These are phyloP conservation scores for Dryadomyces quercivorus DNA, from an alignment of 2,329 filamentous ascomycete species.

Conservation along the genomic window DNA sequence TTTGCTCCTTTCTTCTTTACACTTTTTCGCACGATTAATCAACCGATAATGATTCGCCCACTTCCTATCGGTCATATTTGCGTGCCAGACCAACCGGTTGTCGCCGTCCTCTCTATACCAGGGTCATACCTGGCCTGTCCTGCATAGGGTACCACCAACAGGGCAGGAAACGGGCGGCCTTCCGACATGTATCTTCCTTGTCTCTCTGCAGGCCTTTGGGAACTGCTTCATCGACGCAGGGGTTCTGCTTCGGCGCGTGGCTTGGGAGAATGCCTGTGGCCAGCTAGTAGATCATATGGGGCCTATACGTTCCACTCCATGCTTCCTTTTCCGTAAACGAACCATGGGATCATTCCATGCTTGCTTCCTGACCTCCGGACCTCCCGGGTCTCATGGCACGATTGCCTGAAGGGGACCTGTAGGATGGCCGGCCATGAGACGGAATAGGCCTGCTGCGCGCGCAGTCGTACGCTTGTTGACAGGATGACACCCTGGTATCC, in stretches of 20 bases:
- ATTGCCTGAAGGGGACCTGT: too few relatives aligned
- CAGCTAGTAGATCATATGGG: too few relatives aligned
- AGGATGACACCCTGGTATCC: too few relatives aligned
- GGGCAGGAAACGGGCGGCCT: not conserved
- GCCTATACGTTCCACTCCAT: too few relatives aligned
- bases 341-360: too few relatives aligned
- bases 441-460: too few relatives aligned
- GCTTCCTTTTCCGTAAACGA: too few relatives aligned
- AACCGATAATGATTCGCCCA: constrained; percentile 40
- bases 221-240: not conserved
- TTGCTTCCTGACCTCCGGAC: too few relatives aligned
- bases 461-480: too few relatives aligned
- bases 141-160: not conserved
- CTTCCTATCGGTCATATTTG: constrained; percentile 48
- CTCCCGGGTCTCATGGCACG: too few relatives aligned
- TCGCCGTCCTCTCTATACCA: constrained; percentile 2
- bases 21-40: constrained; percentile 48
- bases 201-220: not conserved
- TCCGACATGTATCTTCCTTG: not conserved
- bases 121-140: constrained; percentile 3
- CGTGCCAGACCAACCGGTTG: constrained; percentile 37
- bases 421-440: too few relatives aligned
- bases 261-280: too few relatives aligned
- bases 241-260: not conserved
- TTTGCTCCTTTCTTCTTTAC: constrained; percentile 19